Conservation (phyloP, 768 basidiomycete genomes). For the Xerocomus spinulosus region DNA sequence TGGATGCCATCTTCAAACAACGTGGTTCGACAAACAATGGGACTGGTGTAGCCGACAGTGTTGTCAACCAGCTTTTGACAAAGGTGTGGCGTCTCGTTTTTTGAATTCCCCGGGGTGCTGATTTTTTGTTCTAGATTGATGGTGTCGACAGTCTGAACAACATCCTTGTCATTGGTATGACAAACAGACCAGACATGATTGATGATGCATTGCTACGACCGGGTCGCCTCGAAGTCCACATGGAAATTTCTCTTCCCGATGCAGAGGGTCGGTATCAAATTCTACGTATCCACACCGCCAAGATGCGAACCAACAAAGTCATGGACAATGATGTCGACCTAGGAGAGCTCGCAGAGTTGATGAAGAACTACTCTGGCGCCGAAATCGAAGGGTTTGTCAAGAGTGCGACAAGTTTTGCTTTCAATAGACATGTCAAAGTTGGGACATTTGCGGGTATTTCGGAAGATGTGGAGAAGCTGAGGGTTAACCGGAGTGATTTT, state of each 20-base stretch:
- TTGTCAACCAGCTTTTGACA: conserved; percentile 96
- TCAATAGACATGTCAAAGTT: conserved; percentile 95
- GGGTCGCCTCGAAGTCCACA: conserved; percentile 97
- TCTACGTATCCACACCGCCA: conserved; percentile 88
- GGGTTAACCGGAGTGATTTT: conserved; percentile 85
- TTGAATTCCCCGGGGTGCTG: conserved; percentile 1
- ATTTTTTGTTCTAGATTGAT: conserved; percentile 71
- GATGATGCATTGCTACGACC: conserved; percentile 97
- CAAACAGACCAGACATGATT: conserved; percentile 97
- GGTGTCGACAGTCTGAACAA: conserved; percentile 99
- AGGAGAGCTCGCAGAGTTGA: conserved; percentile 69
- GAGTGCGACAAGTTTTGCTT: conserved; percentile 97
- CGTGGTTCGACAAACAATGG: conserved; percentile 88
- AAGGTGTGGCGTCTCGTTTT: conserved; percentile 51
- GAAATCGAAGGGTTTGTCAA: conserved; percentile 95
- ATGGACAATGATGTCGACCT: conserved; percentile 87
- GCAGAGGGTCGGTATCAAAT: conserved; percentile 91
- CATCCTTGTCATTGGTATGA: conserved; percentile 99
- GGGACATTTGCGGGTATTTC: conserved; percentile 97
- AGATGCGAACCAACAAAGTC: conserved; percentile 89
- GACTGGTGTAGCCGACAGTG: conserved; percentile 97
- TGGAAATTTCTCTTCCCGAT: conserved; percentile 98
- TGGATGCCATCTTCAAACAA: conserved; percentile 98
- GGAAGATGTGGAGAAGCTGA: conserved; percentile 89
- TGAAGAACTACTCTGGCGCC: conserved; percentile 98